These are phyloP conservation scores for Helicocarpus griseus DNA, from an alignment of 2,329 filamentous ascomycete species.

Conservation along the genomic window DNA sequence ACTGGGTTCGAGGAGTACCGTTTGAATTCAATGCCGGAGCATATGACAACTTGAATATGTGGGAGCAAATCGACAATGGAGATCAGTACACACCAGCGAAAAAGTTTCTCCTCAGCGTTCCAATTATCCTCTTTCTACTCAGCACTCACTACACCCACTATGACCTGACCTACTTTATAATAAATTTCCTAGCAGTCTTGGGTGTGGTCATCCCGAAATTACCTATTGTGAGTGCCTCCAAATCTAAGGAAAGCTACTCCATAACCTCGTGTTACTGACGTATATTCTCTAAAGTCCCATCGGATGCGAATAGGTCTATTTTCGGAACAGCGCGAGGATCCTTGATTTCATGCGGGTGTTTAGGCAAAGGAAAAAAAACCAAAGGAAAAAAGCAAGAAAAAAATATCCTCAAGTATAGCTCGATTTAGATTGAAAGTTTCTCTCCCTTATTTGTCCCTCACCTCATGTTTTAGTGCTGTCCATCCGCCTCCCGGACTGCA, in stretches of 20 bases:
- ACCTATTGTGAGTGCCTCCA: conserved; percentile 64
- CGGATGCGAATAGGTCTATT: conserved; percentile 5
- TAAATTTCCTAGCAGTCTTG: conserved; percentile 89
- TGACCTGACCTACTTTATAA: conserved; percentile 90
- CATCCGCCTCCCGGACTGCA: not conserved
- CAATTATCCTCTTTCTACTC: conserved; percentile 85
- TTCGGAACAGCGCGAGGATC: conserved; percentile 2
- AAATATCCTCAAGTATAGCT: not conserved
- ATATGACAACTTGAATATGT: conserved; percentile 99
- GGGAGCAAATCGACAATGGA: conserved; percentile 99
- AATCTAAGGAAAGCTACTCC: not conserved
- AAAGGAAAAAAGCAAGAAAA: not conserved
- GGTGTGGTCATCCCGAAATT: conserved; percentile 93
- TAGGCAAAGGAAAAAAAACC: not conserved
- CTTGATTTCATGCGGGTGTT: not conserved
- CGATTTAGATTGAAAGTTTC: not conserved
- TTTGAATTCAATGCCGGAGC: conserved; percentile 98
- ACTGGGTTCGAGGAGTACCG: conserved; percentile 93
- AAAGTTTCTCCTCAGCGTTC: conserved; percentile 92
- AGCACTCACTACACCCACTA: conserved; percentile 99
- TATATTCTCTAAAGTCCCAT: not conserved
- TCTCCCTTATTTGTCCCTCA: not conserved
- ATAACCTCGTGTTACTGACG: not conserved
- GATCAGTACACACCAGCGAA: conserved; percentile 98
- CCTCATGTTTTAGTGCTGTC: not conserved